Conservation (phyloP, 352 stramenopile species). For the Phytophthora ohioensis region DNA sequence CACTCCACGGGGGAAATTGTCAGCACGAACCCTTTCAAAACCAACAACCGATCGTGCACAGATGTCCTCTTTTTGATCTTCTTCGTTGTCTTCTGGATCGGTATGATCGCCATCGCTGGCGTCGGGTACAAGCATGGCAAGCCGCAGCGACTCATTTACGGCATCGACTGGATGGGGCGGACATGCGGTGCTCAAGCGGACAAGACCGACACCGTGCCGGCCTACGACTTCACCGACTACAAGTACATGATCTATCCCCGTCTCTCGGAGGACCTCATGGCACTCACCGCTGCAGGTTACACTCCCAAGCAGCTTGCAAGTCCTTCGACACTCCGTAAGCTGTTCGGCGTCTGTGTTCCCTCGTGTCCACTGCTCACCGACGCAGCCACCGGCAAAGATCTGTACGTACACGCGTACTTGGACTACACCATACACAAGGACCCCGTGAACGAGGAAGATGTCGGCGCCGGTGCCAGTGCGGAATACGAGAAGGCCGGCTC, state of each 20-base stretch:
- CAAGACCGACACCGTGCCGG: constrained; percentile 50
- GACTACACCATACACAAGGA: constrained; percentile 53
- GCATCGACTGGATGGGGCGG: constrained; percentile 74
- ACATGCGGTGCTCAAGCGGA: constrained; percentile 67
- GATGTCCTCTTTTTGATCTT: constrained; percentile 75
- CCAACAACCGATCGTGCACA: constrained; percentile 78
- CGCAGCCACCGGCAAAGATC: constrained; percentile 23
- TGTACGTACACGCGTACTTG: constrained; percentile 72
- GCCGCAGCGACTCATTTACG: constrained; percentile 80
- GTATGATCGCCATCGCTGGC: constrained; percentile 75
- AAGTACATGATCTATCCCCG: constrained; percentile 79
- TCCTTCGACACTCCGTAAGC: constrained; percentile 47
- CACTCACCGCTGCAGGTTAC: constrained; percentile 24
- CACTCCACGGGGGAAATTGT: neutral
- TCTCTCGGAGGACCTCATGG: constrained; percentile 65
- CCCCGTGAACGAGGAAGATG: constrained; percentile 47
- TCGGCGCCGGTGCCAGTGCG: constrained; percentile 30
- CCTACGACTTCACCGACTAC: constrained; percentile 77
- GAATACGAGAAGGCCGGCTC: constrained; percentile 69
- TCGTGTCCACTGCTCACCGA: constrained; percentile 63
- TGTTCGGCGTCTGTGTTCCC: constrained; percentile 60
- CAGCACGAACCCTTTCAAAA: constrained; percentile 72
- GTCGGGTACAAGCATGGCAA: constrained; percentile 74
- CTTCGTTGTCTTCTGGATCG: constrained; percentile 63
- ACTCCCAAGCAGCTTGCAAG: constrained; percentile 27